These are phyloP conservation scores for Phyllosticta citriasiana DNA, from an alignment of 2,329 filamentous ascomycete genomes.

Conservation along the genomic window DNA sequence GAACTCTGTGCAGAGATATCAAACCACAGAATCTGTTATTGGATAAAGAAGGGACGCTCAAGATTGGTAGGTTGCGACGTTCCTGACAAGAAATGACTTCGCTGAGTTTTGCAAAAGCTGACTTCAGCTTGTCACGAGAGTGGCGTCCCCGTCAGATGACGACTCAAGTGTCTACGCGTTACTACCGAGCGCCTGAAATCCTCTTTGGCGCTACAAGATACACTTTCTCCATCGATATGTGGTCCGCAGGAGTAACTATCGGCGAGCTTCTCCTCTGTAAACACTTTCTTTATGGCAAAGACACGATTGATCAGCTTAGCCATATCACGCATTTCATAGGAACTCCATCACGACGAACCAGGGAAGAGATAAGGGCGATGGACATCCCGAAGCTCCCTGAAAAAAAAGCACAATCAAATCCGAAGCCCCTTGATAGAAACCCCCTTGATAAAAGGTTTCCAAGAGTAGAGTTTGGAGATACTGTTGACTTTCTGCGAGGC, in stretches of 20 bases:
- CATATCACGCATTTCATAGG: conserved; percentile 25
- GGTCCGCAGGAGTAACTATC: conserved; percentile 13
- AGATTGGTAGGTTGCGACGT: conserved; percentile 20
- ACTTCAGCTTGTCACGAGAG: conserved; percentile 28
- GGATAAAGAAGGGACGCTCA: conserved; percentile 24
- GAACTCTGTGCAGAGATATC: conserved; percentile 18
- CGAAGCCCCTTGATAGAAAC: conserved; percentile 11
- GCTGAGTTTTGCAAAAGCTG: conserved; percentile 11
- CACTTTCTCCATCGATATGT: conserved; percentile 12
- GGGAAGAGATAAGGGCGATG: conserved; percentile 12
- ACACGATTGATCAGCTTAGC: conserved; percentile 23
- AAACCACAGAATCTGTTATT: conserved; percentile 29
- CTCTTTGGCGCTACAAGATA: conserved; percentile 12
- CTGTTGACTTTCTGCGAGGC: conserved; percentile 15
- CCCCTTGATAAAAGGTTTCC: conserved; percentile 21
- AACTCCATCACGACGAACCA: conserved; percentile 16
- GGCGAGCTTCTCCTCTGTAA: conserved; percentile 11
- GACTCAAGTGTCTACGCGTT: conserved; percentile 17
- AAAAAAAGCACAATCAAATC: no score
- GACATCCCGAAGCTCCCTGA: conserved; percentile 10
- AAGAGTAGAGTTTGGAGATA: conserved; percentile 18
- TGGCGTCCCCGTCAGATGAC: conserved; percentile 25
- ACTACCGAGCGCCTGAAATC: conserved; percentile 14
- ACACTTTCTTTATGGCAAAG: conserved; percentile 22
- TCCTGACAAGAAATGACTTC: background rate